Base-by-base conservation (phyloP, 805 yeast species). In the Lachancea cidri region DNA sequence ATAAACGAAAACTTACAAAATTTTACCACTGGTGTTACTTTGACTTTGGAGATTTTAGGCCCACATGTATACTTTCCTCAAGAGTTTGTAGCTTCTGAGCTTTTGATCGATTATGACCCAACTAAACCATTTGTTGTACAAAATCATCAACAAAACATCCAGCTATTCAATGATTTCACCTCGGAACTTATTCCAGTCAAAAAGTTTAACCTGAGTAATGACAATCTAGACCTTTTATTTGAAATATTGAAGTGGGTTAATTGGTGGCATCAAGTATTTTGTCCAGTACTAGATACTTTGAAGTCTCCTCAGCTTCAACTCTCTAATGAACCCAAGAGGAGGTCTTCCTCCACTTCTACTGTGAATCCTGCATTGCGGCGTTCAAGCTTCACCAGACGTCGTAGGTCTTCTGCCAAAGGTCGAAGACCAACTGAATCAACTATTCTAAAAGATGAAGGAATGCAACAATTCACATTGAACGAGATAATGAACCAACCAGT, bases 381-480 rank as follows among this genome's bases (percentile, higher is more conserved):
- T 8, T 39, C 52, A 4, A 38, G 41, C 33, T 24, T 32, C 9
- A 22, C 39, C 4, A 50, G 54, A 39, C 51, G 60, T 29, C 57
- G 65, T 35, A 42, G 61, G 19, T 53, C 55, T n/a, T 57, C 63
- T 4, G 48, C 48, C 15, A 51, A 52, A 20, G 52, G 47, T 22
- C 53, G 55, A 29, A 52, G 62, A 29, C 58, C 65, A 18, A 49
- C 58, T 2, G 64, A 60, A 18, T 48, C 64, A 2, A 50, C 54
- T 8, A 58, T 62, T 54, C 39, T 62, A 11, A 58, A 54, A 36
- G 65, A 62, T 32, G 62, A 60, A 43, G 65, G 65, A 5, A 34
- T 62, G 11, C 64, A 56, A 29, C 63, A 62, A 37, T 57, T 54
- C 29, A 60, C 53, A 37, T 44, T 63, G 27, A 56, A 58, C 32